phyloP scores from a whole-genome alignment of 164 flowering plant genomes.

The Vitis cinerea region DNA sequence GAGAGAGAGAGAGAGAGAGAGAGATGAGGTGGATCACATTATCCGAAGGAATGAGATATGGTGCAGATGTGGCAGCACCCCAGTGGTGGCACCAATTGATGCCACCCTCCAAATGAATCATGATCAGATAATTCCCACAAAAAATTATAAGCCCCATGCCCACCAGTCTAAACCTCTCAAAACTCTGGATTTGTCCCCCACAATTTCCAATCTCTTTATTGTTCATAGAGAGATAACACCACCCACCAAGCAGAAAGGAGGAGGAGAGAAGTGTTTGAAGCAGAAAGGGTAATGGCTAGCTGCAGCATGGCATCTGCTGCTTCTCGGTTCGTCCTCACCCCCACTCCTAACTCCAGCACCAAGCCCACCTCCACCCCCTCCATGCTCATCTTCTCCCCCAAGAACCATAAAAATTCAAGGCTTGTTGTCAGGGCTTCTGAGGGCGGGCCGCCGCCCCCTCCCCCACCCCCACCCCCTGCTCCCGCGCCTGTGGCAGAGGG shows the following conservation, averaged over 20 bases:
- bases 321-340: slow-evolving; percentile 46
- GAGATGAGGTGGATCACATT: slow-evolving; percentile 30
- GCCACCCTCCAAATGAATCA: not conserved
- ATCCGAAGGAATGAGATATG: slow-evolving; percentile 63
- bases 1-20: not conserved
- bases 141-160: not conserved
- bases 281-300: slow-evolving; percentile 44
- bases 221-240: not conserved
- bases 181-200: not conserved
- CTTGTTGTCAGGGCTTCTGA: slow-evolving; percentile 70
- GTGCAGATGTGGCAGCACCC: slow-evolving; percentile 52
- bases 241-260: not conserved
- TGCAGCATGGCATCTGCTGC: slow-evolving; percentile 80
- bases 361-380: slow-evolving; percentile 28
- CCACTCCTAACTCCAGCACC: slow-evolving; percentile 30
- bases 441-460: slow-evolving; percentile 47
- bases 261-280: not conserved
- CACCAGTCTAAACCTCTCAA: slow-evolving; percentile 19
- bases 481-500: slow-evolving; percentile 23
- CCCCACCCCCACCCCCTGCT: slow-evolving; percentile 28
- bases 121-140: slow-evolving; percentile 20
- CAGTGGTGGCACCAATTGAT: slow-evolving; percentile 41
- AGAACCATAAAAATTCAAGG: slow-evolving; percentile 33
- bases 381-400: slow-evolving; percentile 28
- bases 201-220: not conserved